Conservation (phyloP, 345 rosid genomes). For the Euclidium syriacum region DNA sequence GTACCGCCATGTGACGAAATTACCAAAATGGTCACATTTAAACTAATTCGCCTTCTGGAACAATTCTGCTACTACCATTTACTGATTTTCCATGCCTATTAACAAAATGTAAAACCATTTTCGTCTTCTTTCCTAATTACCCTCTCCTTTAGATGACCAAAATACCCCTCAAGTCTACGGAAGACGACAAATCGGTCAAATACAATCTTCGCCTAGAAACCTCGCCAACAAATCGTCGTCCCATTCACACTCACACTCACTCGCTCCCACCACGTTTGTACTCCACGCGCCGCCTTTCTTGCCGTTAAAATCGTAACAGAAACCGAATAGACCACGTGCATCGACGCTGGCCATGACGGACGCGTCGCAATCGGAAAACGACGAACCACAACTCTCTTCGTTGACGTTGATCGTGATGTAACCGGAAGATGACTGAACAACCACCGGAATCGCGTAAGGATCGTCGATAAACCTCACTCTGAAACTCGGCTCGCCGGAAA, state of each 20-base stretch:
- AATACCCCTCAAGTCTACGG: background rate
- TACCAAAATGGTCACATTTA: conserved; percentile 11
- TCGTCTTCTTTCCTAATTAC: background rate
- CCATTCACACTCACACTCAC: conserved; percentile 23
- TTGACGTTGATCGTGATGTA: conserved; percentile 79
- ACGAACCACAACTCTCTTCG: conserved; percentile 86
- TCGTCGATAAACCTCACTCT: conserved; percentile 65
- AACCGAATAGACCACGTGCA: conserved; percentile 33
- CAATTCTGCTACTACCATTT: conserved; percentile 12
- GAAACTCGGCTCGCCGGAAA: conserved; percentile 3
- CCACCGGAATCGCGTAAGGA: conserved; percentile 49
- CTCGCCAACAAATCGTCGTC: conserved; percentile 39
- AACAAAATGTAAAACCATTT: conserved; percentile 4
- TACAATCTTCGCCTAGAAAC: conserved; percentile 44
- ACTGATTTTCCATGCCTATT: conserved; percentile 1
- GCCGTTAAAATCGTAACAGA: background rate
- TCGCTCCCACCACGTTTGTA: conserved; percentile 17
- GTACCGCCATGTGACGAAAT: background rate
- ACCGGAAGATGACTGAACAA: conserved; percentile 50
- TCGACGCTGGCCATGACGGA: conserved; percentile 78
- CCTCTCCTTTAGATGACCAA: background rate
- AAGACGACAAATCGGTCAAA: conserved; percentile 21
- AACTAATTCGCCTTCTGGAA: background rate
- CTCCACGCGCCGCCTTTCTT: conserved; percentile 34
- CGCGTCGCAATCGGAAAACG: conserved; percentile 66